A percentile compares a stretch with the other conserved stretches of the same genome.
Conservation (phyloP, 2,329 filamentous ascomycete species). For the Cordyceps tenuipes region DNA sequence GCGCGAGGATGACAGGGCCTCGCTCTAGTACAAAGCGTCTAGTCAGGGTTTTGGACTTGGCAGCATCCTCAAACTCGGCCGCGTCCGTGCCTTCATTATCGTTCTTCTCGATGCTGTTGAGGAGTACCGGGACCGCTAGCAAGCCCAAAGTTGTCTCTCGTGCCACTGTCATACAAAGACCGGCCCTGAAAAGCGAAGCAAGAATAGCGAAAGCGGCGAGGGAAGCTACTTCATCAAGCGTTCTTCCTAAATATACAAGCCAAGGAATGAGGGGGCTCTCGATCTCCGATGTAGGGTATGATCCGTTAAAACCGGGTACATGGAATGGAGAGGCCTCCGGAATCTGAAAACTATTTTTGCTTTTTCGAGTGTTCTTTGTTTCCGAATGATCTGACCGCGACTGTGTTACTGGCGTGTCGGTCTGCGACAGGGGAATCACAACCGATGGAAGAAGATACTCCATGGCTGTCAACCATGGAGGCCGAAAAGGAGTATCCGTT, state of each 20-base stretch:
- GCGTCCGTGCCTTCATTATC: slow-evolving; percentile 38
- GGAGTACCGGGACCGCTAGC: slow-evolving; percentile 61
- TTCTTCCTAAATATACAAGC: slow-evolving; percentile 58
- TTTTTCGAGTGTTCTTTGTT: slow-evolving; percentile 22
- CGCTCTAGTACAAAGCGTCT: slow-evolving; percentile 50
- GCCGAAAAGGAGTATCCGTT: slow-evolving; percentile 43
- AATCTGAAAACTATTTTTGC: slow-evolving; percentile 21
- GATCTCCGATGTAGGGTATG: slow-evolving; percentile 43
- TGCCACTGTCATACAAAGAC: slow-evolving; percentile 50
- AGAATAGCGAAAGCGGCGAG: slow-evolving; percentile 63
- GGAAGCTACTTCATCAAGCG: slow-evolving; percentile 48
- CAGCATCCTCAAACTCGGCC: slow-evolving; percentile 36
- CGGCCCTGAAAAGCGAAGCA: slow-evolving; percentile 60
- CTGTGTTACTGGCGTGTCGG: slow-evolving; percentile 18
- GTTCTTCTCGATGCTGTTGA: slow-evolving; percentile 47
- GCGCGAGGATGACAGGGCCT: slow-evolving; percentile 67
- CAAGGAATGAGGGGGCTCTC: slow-evolving; percentile 68
- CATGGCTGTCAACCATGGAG: slow-evolving; percentile 45
- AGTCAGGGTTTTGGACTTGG: slow-evolving; percentile 28
- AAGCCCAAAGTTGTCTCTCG: slow-evolving; percentile 58
- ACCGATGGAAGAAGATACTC: slow-evolving; percentile 56
- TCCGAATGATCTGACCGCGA: slow-evolving; percentile 19
- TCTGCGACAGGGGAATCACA: slow-evolving; percentile 33
- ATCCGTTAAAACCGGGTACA: slow-evolving; percentile 18
- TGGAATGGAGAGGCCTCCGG: slow-evolving; percentile 25